Percentiles rank a stretch among this genome's conserved stretches.
Conservation (phyloP, 495 filamentous ascomycete species). For the Penicillium paxilli region DNA sequence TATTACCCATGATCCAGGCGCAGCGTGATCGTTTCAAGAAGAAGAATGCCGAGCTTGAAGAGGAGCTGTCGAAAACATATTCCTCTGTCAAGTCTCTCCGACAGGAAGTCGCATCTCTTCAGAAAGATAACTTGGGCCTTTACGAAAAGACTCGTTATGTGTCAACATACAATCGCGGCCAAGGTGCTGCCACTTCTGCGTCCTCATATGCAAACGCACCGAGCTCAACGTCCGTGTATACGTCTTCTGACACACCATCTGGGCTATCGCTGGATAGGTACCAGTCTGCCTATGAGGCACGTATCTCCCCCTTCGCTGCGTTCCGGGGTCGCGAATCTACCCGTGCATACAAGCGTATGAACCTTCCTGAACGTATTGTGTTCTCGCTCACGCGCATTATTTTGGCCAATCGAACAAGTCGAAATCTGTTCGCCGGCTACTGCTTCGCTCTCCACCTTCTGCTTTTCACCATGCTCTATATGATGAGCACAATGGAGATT, state of each 20-base stretch:
- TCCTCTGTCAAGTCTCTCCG: constrained; percentile 80
- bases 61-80: constrained; percentile 82
- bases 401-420: constrained; percentile 82
- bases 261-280: constrained; percentile 82
- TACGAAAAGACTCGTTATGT: constrained; percentile 99
- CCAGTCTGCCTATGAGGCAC: constrained; percentile 88
- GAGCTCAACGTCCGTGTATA: constrained; percentile 69
- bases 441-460: constrained; percentile 86
- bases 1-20: constrained; percentile 96
- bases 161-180: constrained; percentile 79
- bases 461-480: constrained; percentile 83
- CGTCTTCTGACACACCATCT: constrained; percentile 58
- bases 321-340: constrained; percentile 91
- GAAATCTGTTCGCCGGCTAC: constrained; percentile 95
- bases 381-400: constrained; percentile 91
- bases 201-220: constrained; percentile 71
- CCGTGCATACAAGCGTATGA: constrained; percentile 94
- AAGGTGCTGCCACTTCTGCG: constrained; percentile 64
- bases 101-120: constrained; percentile 86
- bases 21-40: constrained; percentile 98
- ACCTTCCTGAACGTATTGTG: constrained; percentile 81
- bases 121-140: constrained; percentile 93
- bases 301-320: constrained; percentile 91
- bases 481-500: constrained; percentile 67
- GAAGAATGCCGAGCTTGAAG: constrained; percentile 87